Percentiles rank a stretch among this genome's conserved stretches.
Evolutionary conservation across 2,329 filamentous ascomycete species (phyloP).

Genomic region (Penicillium oxalicum): DNA sequence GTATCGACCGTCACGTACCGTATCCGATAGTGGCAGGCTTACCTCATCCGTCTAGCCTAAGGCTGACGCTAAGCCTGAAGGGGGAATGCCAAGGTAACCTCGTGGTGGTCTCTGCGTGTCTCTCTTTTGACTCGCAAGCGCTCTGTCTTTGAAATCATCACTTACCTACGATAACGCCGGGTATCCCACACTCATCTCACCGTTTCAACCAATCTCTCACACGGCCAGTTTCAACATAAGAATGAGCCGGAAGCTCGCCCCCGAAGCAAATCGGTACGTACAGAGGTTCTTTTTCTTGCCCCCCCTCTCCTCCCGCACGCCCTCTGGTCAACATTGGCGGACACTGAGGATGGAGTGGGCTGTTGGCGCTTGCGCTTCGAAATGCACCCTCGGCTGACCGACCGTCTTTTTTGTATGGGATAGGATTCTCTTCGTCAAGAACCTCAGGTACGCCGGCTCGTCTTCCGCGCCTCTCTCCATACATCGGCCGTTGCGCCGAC

Average conservation of each 20-base stretch:
- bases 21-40: background rate
- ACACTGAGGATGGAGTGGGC: too few species aligned
- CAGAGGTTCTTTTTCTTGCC: slow-evolving; percentile 23
- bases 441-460: slow-evolving; percentile 70
- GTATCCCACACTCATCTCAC: slow-evolving; percentile 20
- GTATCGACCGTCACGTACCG: slow-evolving; percentile 9
- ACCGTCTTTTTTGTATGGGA: slow-evolving; percentile 4
- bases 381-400: background rate
- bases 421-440: slow-evolving; percentile 99
- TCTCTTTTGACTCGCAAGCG: slow-evolving; percentile 13
- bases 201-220: slow-evolving; percentile 15
- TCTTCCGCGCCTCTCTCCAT: slow-evolving; percentile 3
- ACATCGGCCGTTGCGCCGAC: background rate
- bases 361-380: too few species aligned
- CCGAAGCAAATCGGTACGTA: slow-evolving; percentile 95
- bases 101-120: slow-evolving; percentile 25
- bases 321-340: too few species aligned
- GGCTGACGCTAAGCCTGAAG: slow-evolving; percentile 11
- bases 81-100: slow-evolving; percentile 23
- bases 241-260: slow-evolving; percentile 72
- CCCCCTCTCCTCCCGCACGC: slow-evolving; percentile 14
- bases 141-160: slow-evolving; percentile 18
- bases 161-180: slow-evolving; percentile 19
- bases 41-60: slow-evolving; percentile 4
- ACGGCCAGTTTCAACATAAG: slow-evolving; percentile 24